Evolutionary conservation across 495 filamentous ascomycete genomes (phyloP), one percentile per base, ranked within the genome.

Genomic region (Aspergillus heteromorphus): DNA sequence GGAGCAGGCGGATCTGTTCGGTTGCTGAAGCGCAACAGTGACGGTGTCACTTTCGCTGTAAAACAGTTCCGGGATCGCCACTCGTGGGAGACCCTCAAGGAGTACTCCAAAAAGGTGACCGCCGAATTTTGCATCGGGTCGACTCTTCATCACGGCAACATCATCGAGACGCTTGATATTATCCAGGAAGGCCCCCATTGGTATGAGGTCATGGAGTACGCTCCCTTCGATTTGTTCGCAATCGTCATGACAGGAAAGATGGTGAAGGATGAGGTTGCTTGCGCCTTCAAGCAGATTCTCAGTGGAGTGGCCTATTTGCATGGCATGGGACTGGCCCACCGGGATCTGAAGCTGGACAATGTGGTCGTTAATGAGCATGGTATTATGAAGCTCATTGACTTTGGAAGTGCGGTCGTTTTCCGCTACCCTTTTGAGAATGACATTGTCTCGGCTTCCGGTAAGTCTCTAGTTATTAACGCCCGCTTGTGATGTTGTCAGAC

Each of bases 301-400:
- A 93, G 83, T 61, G 93, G 93, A 34, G 91, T 97, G n/a, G 87
- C 88, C n/a, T 99, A 97, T 63, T 76, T 99, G 54, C 93, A 99
- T 67, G 87, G 87, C 63, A 96, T 96, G 87, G 93, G 93, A 6
- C 74, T 99, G 34, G 91, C 95, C 11, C 93, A 99, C 74, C 84
- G 93, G 23, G 93, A 99, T 80, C 67, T 99, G 59, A 99, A 99
- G 68, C 70, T 99, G 62, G 93, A 99, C 71, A 99, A 99, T 60
- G 93, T 99, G 14, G 93, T 99, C 43, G 91, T 99, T 45, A 97
- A 92, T 60, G 88, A 96, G 61, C 82, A 85, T 59, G 93, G 93
- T n/a, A 97, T 99, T 57, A 95, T 99, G 88, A 99, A 99, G 73
- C 87, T 99, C 48, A 99, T 99, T 57, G 93, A 99, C 68, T 99